Conservation (phyloP, 768 basidiomycete genomes). For the Russula dissimulans region DNA sequence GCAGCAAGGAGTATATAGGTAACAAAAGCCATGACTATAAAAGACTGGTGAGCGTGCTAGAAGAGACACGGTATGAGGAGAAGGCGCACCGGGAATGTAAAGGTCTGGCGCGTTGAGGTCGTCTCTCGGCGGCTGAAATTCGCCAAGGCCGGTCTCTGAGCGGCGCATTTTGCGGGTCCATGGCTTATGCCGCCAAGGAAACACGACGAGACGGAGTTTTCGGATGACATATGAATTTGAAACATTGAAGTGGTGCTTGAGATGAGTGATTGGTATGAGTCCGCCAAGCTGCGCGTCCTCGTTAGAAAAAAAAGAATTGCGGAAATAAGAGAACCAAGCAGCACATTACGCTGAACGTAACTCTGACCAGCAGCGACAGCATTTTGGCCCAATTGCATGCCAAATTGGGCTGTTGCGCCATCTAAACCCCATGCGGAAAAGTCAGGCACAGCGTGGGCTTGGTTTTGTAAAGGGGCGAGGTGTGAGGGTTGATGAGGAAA, state of each 20-base stretch:
- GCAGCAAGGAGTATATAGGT: conserved; percentile 91
- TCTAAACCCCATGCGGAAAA: conserved; percentile 81
- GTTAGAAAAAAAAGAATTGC: background rate
- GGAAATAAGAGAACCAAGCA: conserved; percentile 23
- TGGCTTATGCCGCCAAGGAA: conserved; percentile 89
- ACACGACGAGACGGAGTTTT: conserved; percentile 82
- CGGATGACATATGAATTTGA: conserved; percentile 91
- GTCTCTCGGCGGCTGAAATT: conserved; percentile 84
- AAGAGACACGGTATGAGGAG: background rate
- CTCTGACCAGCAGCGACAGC: conserved; percentile 92
- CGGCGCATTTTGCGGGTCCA: conserved; percentile 68
- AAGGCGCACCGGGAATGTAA: conserved; percentile 76
- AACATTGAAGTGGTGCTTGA: conserved; percentile 93
- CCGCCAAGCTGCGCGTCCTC: conserved; percentile 54
- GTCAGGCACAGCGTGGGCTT: conserved; percentile 28
- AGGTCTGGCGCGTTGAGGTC: conserved; percentile 95
- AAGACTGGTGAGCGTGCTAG: background rate
- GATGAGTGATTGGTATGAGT: conserved; percentile 60
- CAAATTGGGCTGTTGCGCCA: conserved; percentile 89
- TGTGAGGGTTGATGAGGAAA: conserved; percentile 38
- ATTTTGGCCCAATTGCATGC: conserved; percentile 88
- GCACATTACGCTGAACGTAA: conserved; percentile 89
- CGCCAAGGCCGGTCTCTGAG: conserved; percentile 54
- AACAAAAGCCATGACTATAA: conserved; percentile 84
- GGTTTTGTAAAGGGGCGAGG: conserved; percentile 18